Conservation (phyloP, 805 yeast genomes). For the Schizosaccharomyces japonicus region DNA sequence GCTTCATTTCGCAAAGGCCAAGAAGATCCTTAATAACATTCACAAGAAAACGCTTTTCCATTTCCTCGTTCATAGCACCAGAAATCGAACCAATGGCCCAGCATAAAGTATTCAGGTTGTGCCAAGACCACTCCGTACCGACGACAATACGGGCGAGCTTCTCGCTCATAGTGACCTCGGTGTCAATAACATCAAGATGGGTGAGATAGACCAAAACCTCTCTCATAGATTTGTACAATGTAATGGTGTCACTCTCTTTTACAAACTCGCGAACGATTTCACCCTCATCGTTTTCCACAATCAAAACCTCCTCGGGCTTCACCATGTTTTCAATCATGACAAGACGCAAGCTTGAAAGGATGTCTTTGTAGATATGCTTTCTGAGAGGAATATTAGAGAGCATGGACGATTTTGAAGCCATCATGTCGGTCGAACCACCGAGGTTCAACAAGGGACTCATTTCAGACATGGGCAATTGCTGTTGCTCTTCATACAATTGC, state of each 20-base stretch:
- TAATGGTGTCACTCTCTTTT: slow-evolving; percentile 90
- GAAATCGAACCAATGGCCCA: slow-evolving; percentile 99
- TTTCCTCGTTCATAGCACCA: slow-evolving; percentile 94
- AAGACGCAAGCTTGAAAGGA: slow-evolving; percentile 60
- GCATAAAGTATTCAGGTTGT: slow-evolving; percentile 83
- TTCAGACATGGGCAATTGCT: slow-evolving; percentile 47
- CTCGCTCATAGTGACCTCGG: slow-evolving; percentile 78
- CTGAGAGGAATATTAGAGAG: slow-evolving; percentile 62
- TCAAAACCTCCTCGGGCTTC: slow-evolving; percentile 88
- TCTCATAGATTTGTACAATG: slow-evolving; percentile 81
- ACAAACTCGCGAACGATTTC: slow-evolving; percentile 95
- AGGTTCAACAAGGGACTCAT: slow-evolving; percentile 57
- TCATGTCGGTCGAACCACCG: slow-evolving; percentile 17
- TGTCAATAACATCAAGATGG: slow-evolving; percentile 81
- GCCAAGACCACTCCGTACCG: slow-evolving; percentile 98
- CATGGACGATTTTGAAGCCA: slow-evolving; percentile 58
- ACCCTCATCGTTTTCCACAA: slow-evolving; percentile 96
- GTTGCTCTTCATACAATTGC: slow-evolving; percentile 64
- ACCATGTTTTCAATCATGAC: slow-evolving; percentile 97
- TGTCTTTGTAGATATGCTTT: slow-evolving; percentile 56
- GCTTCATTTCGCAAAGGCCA: slow-evolving; percentile 79
- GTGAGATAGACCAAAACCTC: slow-evolving; percentile 87
- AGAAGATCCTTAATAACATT: slow-evolving; percentile 78
- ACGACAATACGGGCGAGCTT: slow-evolving; percentile 82
- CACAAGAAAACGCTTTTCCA: slow-evolving; percentile 84